phyloP scores from a whole-genome alignment of 2,329 filamentous ascomycete species.

The Raffaelea albimanens region DNA sequence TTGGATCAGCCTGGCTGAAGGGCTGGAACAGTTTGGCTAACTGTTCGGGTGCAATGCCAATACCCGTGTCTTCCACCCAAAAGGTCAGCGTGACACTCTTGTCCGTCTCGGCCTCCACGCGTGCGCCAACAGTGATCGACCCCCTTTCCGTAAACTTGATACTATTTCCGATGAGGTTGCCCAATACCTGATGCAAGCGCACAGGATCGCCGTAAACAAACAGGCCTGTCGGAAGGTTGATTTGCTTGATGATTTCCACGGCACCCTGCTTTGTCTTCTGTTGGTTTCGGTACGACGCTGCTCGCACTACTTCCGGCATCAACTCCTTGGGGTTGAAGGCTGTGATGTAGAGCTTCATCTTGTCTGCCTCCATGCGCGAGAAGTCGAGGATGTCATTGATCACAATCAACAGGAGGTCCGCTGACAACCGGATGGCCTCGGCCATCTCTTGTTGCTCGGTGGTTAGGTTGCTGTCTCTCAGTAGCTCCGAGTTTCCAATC shows the following conservation, averaged over 20 bases:
- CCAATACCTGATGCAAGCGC: slow-evolving; percentile 57
- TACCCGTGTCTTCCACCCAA: slow-evolving; percentile 82
- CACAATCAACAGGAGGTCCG: slow-evolving; percentile 78
- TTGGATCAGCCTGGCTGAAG: slow-evolving; percentile 86
- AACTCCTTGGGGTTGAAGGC: slow-evolving; percentile 60
- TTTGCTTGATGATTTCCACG: slow-evolving; percentile 57
- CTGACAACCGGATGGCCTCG: slow-evolving; percentile 77
- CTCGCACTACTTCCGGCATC: slow-evolving; percentile 57
- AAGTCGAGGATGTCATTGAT: slow-evolving; percentile 97
- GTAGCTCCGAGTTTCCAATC: slow-evolving; percentile 77
- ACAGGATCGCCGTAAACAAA: slow-evolving; percentile 59
- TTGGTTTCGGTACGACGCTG: slow-evolving; percentile 56
- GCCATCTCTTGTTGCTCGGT: slow-evolving; percentile 76
- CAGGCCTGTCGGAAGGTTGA: slow-evolving; percentile 64
- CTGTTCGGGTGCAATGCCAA: slow-evolving; percentile 77
- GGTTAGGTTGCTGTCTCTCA: slow-evolving; percentile 66
- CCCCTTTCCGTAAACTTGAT: slow-evolving; percentile 89
- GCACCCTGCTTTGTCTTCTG: slow-evolving; percentile 54
- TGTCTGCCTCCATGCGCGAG: slow-evolving; percentile 84
- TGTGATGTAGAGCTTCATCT: slow-evolving; percentile 70
- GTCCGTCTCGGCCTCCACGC: slow-evolving; percentile 59
- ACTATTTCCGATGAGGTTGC: slow-evolving; percentile 85
- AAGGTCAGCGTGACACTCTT: slow-evolving; percentile 69
- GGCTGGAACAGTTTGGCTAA: slow-evolving; percentile 81
- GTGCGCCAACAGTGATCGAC: slow-evolving; percentile 73